Percentiles rank a stretch among this genome's conserved stretches.
Evolutionary conservation across 208 protist species (phyloP).

Genomic region (Trypanosomatidae sp.): DNA sequence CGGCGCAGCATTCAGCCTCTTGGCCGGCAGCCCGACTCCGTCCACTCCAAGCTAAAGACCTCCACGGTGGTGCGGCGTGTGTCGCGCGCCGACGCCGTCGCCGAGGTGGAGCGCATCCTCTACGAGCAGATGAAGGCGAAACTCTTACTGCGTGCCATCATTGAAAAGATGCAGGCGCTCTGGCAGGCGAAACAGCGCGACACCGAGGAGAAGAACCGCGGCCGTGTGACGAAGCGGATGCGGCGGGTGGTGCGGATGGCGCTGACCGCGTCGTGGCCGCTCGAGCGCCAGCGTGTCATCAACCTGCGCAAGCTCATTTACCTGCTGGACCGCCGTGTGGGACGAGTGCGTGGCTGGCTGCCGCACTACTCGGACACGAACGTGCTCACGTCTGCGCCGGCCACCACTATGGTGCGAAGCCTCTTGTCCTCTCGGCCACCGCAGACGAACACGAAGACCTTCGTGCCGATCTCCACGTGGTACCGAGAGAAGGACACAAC

Average conservation of each 20-base stretch:
- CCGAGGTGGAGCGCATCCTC: conserved; percentile 60
- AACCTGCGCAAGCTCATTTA: conserved; percentile 77
- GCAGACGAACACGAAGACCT: too few relatives aligned
- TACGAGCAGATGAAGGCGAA: conserved; percentile 83
- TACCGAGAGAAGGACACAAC: too few relatives aligned
- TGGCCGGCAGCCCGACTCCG: too few relatives aligned
- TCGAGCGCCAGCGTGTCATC: conserved; percentile 68
- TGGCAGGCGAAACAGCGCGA: conserved; percentile 58
- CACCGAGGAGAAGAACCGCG: conserved; percentile 34
- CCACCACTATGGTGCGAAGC: too few relatives aligned
- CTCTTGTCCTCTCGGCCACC: too few relatives aligned
- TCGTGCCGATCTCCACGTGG: too few relatives aligned
- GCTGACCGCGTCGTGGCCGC: conserved; percentile 49
- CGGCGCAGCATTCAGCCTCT: too few relatives aligned
- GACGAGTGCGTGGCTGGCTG: conserved; percentile 66
- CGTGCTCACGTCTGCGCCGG: too few relatives aligned
- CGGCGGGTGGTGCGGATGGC: conserved; percentile 25
- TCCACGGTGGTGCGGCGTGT: background rate
- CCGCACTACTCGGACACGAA: conserved; percentile 73
- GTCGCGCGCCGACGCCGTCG: conserved; percentile 25
- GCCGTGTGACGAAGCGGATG: conserved; percentile 35
- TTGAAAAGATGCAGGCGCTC: conserved; percentile 69
- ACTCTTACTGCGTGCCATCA: conserved; percentile 62
- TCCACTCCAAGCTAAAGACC: too few relatives aligned
- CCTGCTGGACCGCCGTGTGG: conserved; percentile 65